Evolutionary conservation across 768 basidiomycete species (phyloP).

Genomic region (Mycena polygramma): DNA sequence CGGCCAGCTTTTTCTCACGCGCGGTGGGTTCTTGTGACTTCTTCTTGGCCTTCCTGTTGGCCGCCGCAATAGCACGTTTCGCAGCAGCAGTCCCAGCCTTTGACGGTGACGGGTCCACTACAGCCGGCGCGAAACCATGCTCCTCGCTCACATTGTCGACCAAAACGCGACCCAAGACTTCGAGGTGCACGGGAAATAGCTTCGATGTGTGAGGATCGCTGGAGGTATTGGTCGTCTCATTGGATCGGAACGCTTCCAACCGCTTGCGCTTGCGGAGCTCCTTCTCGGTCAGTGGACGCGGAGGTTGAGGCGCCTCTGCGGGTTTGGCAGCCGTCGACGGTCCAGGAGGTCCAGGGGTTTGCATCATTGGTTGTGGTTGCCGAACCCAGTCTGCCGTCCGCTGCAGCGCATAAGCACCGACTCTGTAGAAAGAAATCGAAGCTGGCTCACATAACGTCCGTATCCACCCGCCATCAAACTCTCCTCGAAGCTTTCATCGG

Average conservation of each 20-base stretch:
- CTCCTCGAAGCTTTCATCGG: slow-evolving; percentile 88
- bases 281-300: slow-evolving; percentile 62
- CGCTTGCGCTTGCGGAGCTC: slow-evolving; percentile 77
- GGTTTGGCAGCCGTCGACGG: slow-evolving; percentile 58
- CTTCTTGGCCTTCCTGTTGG: slow-evolving; percentile 52
- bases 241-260: slow-evolving; percentile 74
- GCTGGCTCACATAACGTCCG: slow-evolving; percentile 74
- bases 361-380: slow-evolving; percentile 64
- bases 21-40: slow-evolving; percentile 56
- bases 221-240: slow-evolving; percentile 45
- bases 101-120: slow-evolving; percentile 48
- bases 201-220: slow-evolving; percentile 50
- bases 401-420: slow-evolving; percentile 45
- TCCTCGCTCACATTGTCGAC: slow-evolving; percentile 66
- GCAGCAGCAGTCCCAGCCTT: slow-evolving; percentile 54
- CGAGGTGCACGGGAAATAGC: slow-evolving; percentile 74
- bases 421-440: slow-evolving; percentile 8
- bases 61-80: slow-evolving; percentile 45
- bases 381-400: slow-evolving; percentile 74
- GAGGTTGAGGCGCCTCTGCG: slow-evolving; percentile 55
- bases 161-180: slow-evolving; percentile 80
- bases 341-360: slow-evolving; percentile 55
- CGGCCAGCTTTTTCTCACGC: slow-evolving; percentile 50
- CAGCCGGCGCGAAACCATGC: slow-evolving; percentile 40
- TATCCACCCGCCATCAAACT: slow-evolving; percentile 88